Evolutionary conservation across 352 stramenopile species (phyloP).

Genomic region (Globisporangium megalacanthum): DNA sequence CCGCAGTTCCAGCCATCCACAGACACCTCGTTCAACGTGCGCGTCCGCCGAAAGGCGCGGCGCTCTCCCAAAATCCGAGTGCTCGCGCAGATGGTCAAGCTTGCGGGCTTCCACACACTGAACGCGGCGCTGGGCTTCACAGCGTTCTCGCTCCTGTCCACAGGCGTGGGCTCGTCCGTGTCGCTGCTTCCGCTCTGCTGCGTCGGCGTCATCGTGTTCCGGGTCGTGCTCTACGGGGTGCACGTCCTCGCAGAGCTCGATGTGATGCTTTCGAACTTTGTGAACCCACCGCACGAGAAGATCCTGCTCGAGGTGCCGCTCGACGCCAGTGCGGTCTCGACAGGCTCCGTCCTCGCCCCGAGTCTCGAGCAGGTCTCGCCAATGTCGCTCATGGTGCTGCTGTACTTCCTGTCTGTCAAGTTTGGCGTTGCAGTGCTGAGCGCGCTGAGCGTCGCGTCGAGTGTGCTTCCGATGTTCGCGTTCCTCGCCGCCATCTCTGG

Average conservation of each 20-base stretch:
- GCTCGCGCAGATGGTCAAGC: slow-evolving; percentile 2
- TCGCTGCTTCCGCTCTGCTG: slow-evolving; percentile 60
- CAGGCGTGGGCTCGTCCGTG: slow-evolving; percentile 38
- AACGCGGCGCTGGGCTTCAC: slow-evolving; percentile 48
- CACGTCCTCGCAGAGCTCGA: slow-evolving; percentile 45
- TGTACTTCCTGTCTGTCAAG: slow-evolving; percentile 66
- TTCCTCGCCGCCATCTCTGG: slow-evolving; percentile 7
- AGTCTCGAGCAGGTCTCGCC: slow-evolving; percentile 49
- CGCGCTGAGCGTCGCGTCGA: slow-evolving; percentile 21
- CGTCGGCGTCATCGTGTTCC: slow-evolving; percentile 55
- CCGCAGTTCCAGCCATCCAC: slow-evolving; percentile 4
- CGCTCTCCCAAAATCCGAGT: neutral
- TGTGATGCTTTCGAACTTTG: slow-evolving; percentile 58
- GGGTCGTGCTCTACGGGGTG: slow-evolving; percentile 51
- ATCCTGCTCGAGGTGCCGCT: slow-evolving; percentile 13
- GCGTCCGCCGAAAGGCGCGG: slow-evolving; percentile 1
- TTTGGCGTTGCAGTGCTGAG: slow-evolving; percentile 40
- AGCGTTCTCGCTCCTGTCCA: slow-evolving; percentile 48
- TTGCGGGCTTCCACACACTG: slow-evolving; percentile 42
- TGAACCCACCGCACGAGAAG: slow-evolving; percentile 17
- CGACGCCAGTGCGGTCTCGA: slow-evolving; percentile 17
- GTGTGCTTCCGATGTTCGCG: slow-evolving; percentile 22
- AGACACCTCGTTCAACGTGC: neutral
- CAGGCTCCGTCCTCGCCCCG: slow-evolving; percentile 34
- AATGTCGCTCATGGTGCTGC: slow-evolving; percentile 55